These are phyloP conservation scores for Plasmopara halstedii DNA, from an alignment of 352 stramenopile genomes.

Conservation along the genomic window DNA sequence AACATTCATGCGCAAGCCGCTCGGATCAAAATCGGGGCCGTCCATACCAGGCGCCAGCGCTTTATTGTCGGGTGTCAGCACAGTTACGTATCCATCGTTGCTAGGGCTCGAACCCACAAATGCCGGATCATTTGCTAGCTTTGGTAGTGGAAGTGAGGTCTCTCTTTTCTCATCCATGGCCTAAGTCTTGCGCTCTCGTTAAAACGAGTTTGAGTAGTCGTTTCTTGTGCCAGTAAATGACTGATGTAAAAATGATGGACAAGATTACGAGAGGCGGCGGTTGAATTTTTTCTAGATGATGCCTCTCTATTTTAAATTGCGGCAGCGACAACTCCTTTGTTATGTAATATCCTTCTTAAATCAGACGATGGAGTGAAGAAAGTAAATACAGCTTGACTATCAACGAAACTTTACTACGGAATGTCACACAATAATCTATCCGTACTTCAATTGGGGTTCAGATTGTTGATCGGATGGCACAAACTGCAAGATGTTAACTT, in stretches of 20 bases:
- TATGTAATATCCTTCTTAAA: slow-evolving; percentile 6
- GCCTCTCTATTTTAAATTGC: background rate
- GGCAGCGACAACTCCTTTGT: slow-evolving; percentile 1
- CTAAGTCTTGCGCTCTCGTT: slow-evolving; percentile 1
- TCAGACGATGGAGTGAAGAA: background rate
- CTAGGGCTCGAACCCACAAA: slow-evolving; percentile 21
- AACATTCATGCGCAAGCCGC: slow-evolving; percentile 27
- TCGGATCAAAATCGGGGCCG: slow-evolving; percentile 23
- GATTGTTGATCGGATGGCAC: too few species aligned
- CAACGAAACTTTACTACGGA: background rate
- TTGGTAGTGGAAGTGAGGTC: slow-evolving; percentile 13
- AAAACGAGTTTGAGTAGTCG: background rate
- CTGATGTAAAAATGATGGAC: slow-evolving; percentile 10
- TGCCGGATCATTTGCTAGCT: slow-evolving; percentile 5
- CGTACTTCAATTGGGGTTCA: background rate
- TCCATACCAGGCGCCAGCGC: background rate
- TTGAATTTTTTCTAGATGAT: slow-evolving; percentile 15
- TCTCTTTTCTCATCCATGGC: slow-evolving; percentile 24
- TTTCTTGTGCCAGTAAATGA: background rate
- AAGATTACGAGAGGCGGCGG: slow-evolving; percentile 3
- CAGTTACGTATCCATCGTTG: slow-evolving; percentile 29
- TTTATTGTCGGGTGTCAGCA: slow-evolving; percentile 30
- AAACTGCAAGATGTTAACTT: too few species aligned
- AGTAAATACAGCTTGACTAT: background rate
- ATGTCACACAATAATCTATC: background rate